These are phyloP conservation scores for Lentinula guzmanii DNA, from an alignment of 768 basidiomycete genomes.

Conservation along the genomic window DNA sequence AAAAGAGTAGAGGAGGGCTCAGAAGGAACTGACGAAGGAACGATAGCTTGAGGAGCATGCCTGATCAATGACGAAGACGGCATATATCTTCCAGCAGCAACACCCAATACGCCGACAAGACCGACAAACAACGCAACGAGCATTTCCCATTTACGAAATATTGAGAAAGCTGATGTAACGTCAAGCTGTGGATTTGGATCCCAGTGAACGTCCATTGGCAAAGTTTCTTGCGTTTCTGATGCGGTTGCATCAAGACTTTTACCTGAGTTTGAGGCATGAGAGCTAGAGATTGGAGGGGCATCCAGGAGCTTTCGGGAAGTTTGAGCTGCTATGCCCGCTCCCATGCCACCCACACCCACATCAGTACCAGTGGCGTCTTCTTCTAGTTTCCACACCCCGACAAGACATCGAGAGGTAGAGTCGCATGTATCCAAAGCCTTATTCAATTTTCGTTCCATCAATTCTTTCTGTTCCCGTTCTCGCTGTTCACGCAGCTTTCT, in stretches of 20 bases:
- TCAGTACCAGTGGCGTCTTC: conserved; percentile 23
- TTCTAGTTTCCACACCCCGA: conserved; percentile 54
- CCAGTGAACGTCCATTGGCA: neutral
- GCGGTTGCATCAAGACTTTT: neutral
- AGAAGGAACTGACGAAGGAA: neutral
- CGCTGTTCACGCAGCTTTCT: conserved; percentile 34
- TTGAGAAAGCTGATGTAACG: too few species aligned
- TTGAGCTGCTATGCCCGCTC: neutral
- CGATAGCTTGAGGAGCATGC: neutral
- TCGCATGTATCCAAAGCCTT: conserved; percentile 1
- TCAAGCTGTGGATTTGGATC: neutral
- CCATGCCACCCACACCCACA: neutral
- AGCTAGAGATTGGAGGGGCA: neutral
- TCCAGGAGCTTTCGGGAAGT: neutral
- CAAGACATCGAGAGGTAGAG: conserved; percentile 39
- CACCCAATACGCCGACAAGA: neutral
- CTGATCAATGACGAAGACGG: neutral
- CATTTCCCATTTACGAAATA: conserved; percentile 1
- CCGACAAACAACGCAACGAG: neutral
- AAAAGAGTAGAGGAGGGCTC: neutral
- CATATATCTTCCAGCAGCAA: neutral
- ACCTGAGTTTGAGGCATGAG: neutral
- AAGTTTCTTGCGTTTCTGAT: neutral
- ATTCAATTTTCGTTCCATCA: neutral
- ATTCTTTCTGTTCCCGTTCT: conserved; percentile 19